Percentiles rank a stretch among this genome's conserved stretches.
Evolutionary conservation across 257 asterid genomes (phyloP).

Genomic region (Anisodus tanguticus): DNA sequence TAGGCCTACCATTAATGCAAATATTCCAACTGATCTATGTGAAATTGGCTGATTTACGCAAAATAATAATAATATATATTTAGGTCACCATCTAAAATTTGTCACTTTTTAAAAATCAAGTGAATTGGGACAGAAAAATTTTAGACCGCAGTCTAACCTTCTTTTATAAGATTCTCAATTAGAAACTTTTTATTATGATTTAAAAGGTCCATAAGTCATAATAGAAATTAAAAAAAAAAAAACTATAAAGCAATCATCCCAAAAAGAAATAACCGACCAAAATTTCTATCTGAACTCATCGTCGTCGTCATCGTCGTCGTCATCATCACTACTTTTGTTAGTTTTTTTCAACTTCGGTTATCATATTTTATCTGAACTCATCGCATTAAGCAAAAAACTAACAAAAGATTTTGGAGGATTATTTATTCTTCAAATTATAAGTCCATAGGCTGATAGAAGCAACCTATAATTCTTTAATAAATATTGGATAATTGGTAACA

Average conservation of each 20-base stretch:
- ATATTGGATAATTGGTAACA: neutral
- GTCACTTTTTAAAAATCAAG: neutral
- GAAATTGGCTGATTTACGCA: neutral
- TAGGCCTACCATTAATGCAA: neutral
- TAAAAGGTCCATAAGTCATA: neutral
- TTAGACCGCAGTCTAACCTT: neutral
- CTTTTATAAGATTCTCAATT: neutral
- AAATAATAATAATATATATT: too few relatives aligned
- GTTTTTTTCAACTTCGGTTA: too few relatives aligned
- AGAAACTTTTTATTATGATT: too few relatives aligned
- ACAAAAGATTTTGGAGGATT: too few relatives aligned
- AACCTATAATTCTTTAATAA: neutral
- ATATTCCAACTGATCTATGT: neutral
- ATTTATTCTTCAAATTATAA: too few relatives aligned
- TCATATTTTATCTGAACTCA: too few relatives aligned
- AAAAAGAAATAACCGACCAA: too few relatives aligned
- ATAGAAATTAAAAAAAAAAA: neutral
- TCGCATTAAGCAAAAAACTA: too few relatives aligned
- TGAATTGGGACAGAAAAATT: neutral
- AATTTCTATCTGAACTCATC: too few relatives aligned
- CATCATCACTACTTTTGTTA: too few relatives aligned
- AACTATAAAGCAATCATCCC: neutral
- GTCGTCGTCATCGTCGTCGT: too few relatives aligned
- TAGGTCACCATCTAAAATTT: neutral
- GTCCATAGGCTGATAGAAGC: neutral